These are phyloP conservation scores for Boletellus ananiceps DNA, from an alignment of 768 basidiomycete genomes.

Conservation along the genomic window DNA sequence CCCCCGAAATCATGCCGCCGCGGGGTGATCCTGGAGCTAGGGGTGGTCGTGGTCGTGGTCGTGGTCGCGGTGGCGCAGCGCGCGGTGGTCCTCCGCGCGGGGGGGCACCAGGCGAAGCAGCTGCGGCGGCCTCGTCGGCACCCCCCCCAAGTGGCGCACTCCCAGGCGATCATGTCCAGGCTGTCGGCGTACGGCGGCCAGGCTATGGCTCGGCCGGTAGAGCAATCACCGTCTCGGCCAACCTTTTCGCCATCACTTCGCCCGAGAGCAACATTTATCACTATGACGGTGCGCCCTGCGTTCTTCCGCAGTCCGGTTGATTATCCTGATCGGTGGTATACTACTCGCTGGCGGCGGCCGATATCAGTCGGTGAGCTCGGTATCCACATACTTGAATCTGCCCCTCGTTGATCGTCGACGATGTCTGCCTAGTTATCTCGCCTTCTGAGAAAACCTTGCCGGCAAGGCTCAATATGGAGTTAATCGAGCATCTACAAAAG, in stretches of 20 bases:
- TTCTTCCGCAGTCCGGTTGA: neutral
- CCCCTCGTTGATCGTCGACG: slow-evolving; percentile 10
- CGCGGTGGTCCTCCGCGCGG: slow-evolving; percentile 30
- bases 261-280: slow-evolving; percentile 66
- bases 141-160: slow-evolving; percentile 33
- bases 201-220: slow-evolving; percentile 57
- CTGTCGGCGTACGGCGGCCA: slow-evolving; percentile 67
- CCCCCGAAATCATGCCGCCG: slow-evolving; percentile 36
- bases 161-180: slow-evolving; percentile 36
- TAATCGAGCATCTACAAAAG: slow-evolving; percentile 61
- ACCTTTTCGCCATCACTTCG: slow-evolving; percentile 61
- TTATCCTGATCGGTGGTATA: slow-evolving; percentile 20
- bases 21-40: slow-evolving; percentile 22
- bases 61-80: slow-evolving; percentile 24
- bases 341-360: neutral
- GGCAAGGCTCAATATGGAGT: slow-evolving; percentile 61
- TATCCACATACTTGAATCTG: neutral
- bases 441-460: slow-evolving; percentile 69
- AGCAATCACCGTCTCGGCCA: slow-evolving; percentile 41
- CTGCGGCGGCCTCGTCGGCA: slow-evolving; percentile 16
- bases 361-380: slow-evolving; percentile 20
- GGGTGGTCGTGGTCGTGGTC: slow-evolving; percentile 19
- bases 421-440: slow-evolving; percentile 45
- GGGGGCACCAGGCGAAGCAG: slow-evolving; percentile 19
- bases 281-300: slow-evolving; percentile 66